Base-by-base conservation (phyloP, 2,329 filamentous ascomycete species). In the Alternaria metachromatica region DNA sequence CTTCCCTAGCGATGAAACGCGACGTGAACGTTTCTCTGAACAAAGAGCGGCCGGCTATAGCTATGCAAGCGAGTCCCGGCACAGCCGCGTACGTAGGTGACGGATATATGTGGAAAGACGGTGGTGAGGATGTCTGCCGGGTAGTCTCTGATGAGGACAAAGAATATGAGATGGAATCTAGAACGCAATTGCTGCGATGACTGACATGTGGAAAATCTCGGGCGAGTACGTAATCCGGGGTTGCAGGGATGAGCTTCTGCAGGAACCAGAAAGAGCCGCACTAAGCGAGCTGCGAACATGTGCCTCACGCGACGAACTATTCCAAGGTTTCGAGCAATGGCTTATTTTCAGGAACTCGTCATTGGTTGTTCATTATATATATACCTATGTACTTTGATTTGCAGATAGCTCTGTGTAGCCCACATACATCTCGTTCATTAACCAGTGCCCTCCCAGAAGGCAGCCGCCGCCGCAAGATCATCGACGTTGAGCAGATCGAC, bases 401-500 rank as follows among this genome's bases (percentile, higher is more conserved):
- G 8, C 8, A 28, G 15, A 9, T 25, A 53, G 49, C 20, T 56
- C 12, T 26, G 18, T 26, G 21, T 18, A 20, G 12, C n/a, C 21
- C 21, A 37, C 2, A 28, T 26, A 3, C 15, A 12, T 9, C 11
- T 44, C 15, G 21, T 37, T 11, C 15, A 30, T 56, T 71, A 75
- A 33, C 70, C 70, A 44, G 62, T 66, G 12, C 68, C 72, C 65
- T 80, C 67, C 81, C 80, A 82, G 62, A 81, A 81, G 48, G 77
- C 81, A 18, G 84, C 82, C 33, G 70, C 72, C 3, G 61, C 88
- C 64, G 84, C 81, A 55, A 90, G 67, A 78, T 91, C 88, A 82
- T 91, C 89, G 0, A 86, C 88, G 76, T 90, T 90, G 55, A 91
- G 70, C 61, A 91, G 73, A 62, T 85, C 85, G n/a, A 88, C 87